These are phyloP conservation scores for Peronospora farinosa DNA, from an alignment of 352 stramenopile genomes.

Conservation along the genomic window DNA sequence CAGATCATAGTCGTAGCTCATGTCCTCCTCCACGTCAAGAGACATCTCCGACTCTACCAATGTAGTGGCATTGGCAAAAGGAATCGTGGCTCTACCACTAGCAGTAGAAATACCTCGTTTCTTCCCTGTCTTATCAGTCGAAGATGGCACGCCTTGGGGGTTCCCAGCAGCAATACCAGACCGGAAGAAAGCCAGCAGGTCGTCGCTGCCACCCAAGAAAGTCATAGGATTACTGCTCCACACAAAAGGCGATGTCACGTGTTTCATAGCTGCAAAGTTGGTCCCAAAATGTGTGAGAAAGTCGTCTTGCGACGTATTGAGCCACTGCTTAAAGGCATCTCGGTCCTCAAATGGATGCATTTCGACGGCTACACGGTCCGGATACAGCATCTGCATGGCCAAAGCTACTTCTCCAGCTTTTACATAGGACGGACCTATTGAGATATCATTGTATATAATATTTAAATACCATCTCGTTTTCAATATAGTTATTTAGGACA, in stretches of 20 bases:
- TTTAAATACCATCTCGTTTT: neutral
- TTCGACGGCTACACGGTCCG: slow-evolving; percentile 36
- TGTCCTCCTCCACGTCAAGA: slow-evolving; percentile 8
- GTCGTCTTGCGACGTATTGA: slow-evolving; percentile 28
- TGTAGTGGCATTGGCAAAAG: slow-evolving; percentile 2
- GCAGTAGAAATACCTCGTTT: neutral
- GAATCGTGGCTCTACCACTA: neutral
- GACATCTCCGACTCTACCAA: neutral
- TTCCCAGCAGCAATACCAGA: slow-evolving; percentile 29
- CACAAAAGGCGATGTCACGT: slow-evolving; percentile 73
- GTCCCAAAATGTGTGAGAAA: slow-evolving; percentile 36
- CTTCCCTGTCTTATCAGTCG: slow-evolving; percentile 6
- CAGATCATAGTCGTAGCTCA: slow-evolving; percentile 76
- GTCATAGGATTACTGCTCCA: slow-evolving; percentile 47
- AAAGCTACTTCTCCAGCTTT: slow-evolving; percentile 52
- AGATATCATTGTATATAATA: neutral
- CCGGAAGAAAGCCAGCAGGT: slow-evolving; percentile 56
- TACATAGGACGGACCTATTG: slow-evolving; percentile 41
- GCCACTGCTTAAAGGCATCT: slow-evolving; percentile 55
- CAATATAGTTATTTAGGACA: neutral
- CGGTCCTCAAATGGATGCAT: slow-evolving; percentile 51
- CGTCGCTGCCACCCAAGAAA: slow-evolving; percentile 68
- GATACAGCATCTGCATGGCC: slow-evolving; percentile 66
- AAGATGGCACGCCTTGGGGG: slow-evolving; percentile 4
- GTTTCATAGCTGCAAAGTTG: slow-evolving; percentile 36